Evolutionary conservation across 306 rosid species (phyloP).

Genomic region (Rosa chinensis): DNA sequence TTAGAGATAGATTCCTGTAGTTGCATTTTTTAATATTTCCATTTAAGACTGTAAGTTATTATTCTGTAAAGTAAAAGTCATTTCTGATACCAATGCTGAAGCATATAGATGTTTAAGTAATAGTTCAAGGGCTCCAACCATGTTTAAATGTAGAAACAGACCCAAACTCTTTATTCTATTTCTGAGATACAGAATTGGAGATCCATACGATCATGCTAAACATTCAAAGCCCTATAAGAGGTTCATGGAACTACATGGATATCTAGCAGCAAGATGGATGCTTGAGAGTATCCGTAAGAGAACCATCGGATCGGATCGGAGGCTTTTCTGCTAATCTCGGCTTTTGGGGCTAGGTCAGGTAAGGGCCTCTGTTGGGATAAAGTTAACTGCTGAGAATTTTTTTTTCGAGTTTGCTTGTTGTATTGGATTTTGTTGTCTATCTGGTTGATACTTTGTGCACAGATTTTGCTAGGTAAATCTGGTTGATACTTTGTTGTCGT

Average conservation of each 20-base stretch:
- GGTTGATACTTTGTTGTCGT: no score
- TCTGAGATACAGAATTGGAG: not conserved
- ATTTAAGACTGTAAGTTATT: not conserved
- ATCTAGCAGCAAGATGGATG: not conserved
- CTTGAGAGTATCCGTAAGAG: not conserved
- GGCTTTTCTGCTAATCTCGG: not conserved
- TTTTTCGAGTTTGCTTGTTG: not conserved
- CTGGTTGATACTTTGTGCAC: not conserved
- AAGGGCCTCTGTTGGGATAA: not conserved
- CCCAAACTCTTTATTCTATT: not conserved
- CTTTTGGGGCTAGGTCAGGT: not conserved
- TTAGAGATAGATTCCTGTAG: no score
- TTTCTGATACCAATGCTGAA: not conserved
- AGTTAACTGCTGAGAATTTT: not conserved
- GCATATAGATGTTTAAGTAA: not conserved
- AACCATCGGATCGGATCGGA: not conserved
- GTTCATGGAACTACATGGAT: not conserved
- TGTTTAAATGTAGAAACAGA: not conserved
- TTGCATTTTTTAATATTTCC: no score
- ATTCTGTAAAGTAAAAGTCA: not conserved
- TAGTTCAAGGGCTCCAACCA: not conserved
- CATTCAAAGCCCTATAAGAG: not conserved
- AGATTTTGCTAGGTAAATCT: not conserved
- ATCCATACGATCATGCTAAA: not conserved
- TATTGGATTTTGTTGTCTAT: not conserved